phyloP scores from a whole-genome alignment of 2,329 filamentous ascomycete species.

The Zymoseptoria passerinii region DNA sequence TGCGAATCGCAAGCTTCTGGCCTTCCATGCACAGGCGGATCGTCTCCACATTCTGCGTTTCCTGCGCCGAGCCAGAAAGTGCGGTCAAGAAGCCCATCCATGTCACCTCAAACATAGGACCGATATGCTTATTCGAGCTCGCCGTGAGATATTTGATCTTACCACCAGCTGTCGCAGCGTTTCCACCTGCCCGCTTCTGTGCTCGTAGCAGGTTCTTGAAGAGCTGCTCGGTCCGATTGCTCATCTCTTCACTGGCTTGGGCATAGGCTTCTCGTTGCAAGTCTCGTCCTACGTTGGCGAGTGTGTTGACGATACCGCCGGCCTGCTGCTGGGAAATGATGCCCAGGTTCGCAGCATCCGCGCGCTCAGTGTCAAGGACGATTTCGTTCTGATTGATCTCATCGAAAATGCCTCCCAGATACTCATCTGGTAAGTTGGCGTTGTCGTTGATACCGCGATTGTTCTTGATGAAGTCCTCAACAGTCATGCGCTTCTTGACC shows the following conservation, averaged over 20 bases:
- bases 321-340: slow-evolving; percentile 45
- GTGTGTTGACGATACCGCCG: slow-evolving; percentile 46
- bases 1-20: slow-evolving; percentile 85
- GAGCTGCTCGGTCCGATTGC: slow-evolving; percentile 68
- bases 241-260: slow-evolving; percentile 93
- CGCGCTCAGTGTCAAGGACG: slow-evolving; percentile 83
- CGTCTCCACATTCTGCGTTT: slow-evolving; percentile 84
- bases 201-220: slow-evolving; percentile 90
- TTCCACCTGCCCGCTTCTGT: slow-evolving; percentile 65
- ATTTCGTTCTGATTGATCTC: slow-evolving; percentile 91
- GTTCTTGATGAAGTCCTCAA: slow-evolving; percentile 98
- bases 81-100: slow-evolving; percentile 99
- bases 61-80: slow-evolving; percentile 85
- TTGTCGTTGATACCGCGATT: slow-evolving; percentile 98
- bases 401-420: slow-evolving; percentile 80
- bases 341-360: slow-evolving; percentile 75
- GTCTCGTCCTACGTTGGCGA: slow-evolving; percentile 87
- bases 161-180: slow-evolving; percentile 12
- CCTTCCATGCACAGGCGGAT: slow-evolving; percentile 91
- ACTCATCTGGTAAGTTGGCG: slow-evolving; percentile 85
- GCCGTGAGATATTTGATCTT: slow-evolving; percentile 80
- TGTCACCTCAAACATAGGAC: slow-evolving; percentile 96
- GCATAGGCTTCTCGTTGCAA: slow-evolving; percentile 86
- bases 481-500: slow-evolving; percentile 81
- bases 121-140: slow-evolving; percentile 87